Evolutionary conservation across 148 eudicot genomes (phyloP).

Genomic region (Rhododendron simsii): DNA sequence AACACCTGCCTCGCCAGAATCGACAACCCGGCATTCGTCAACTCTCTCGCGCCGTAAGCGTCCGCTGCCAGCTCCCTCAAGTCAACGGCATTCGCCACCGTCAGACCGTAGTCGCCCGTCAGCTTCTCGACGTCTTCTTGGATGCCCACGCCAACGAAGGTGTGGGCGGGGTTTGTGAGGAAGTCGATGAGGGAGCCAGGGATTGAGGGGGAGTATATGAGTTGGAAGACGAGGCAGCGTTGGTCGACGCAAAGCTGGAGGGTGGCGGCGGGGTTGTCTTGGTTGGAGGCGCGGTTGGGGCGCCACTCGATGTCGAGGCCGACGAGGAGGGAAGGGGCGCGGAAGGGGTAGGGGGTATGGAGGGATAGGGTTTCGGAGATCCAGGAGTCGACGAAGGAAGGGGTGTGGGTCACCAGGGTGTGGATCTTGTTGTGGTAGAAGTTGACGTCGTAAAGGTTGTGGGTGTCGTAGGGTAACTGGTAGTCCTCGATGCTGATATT

Average conservation of each 20-base stretch:
- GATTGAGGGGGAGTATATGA: constrained; percentile 16
- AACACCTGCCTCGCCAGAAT: constrained; percentile 25
- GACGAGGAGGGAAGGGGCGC: not conserved
- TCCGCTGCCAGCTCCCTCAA: not conserved
- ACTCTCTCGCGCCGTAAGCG: not conserved
- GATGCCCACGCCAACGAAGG: constrained; percentile 1
- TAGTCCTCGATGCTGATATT: not conserved
- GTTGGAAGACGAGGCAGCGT: constrained; percentile 31
- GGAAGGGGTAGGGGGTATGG: not conserved
- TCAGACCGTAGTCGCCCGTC: not conserved
- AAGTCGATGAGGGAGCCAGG: constrained; percentile 12
- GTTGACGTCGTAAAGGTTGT: constrained; percentile 15
- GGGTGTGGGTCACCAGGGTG: constrained; percentile 17
- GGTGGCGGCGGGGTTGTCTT: constrained; percentile 28
- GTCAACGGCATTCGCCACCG: not conserved
- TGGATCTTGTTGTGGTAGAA: not conserved
- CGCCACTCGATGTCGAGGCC: constrained; percentile 26
- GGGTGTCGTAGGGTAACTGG: not conserved
- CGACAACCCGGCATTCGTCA: constrained; percentile 5
- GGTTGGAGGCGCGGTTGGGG: not conserved
- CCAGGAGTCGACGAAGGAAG: constrained; percentile 20
- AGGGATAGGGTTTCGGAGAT: constrained; percentile 5
- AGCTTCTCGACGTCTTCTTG: not conserved
- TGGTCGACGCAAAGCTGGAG: constrained; percentile 30
- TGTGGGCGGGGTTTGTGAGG: not conserved